Conservation (phyloP, 306 rosid genomes). For the Cyamopsis tetragonoloba region DNA sequence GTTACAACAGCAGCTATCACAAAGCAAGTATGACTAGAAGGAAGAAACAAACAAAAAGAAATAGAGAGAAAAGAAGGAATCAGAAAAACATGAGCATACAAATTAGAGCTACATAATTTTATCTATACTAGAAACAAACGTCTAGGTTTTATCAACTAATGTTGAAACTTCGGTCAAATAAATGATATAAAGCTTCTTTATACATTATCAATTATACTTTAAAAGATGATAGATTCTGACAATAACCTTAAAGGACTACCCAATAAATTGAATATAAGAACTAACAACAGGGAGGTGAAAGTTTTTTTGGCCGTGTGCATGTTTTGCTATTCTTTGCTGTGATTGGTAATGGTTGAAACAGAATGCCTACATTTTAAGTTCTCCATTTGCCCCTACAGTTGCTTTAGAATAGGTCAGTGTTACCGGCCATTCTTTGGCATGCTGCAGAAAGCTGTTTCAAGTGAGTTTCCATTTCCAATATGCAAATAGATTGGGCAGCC, state of each 20-base stretch:
- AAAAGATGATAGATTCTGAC: neutral
- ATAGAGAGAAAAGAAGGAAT: neutral
- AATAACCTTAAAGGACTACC: neutral
- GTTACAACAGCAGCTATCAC: constrained; percentile 14
- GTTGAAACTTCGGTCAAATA: neutral
- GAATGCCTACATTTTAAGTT: neutral
- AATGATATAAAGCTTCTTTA: neutral
- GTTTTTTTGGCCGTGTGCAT: neutral
- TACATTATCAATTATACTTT: neutral
- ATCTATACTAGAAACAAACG: too few relatives aligned
- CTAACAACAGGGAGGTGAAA: neutral
- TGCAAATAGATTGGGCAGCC: neutral
- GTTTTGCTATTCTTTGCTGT: neutral
- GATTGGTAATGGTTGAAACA: neutral
- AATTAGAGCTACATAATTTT: neutral
- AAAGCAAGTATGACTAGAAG: constrained; percentile 2
- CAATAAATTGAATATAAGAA: neutral
- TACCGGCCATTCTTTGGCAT: neutral
- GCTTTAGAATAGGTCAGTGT: neutral
- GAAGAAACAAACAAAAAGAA: neutral
- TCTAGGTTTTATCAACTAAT: too few relatives aligned
- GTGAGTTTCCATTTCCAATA: neutral
- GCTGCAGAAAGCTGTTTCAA: neutral
- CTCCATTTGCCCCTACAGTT: neutral
- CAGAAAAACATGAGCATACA: neutral